A percentile compares a stretch with the other conserved stretches of the same genome.
Evolutionary conservation across 176 grass and related monocot species (phyloP).

Genomic region (Echinochloa phyllopogon): DNA sequence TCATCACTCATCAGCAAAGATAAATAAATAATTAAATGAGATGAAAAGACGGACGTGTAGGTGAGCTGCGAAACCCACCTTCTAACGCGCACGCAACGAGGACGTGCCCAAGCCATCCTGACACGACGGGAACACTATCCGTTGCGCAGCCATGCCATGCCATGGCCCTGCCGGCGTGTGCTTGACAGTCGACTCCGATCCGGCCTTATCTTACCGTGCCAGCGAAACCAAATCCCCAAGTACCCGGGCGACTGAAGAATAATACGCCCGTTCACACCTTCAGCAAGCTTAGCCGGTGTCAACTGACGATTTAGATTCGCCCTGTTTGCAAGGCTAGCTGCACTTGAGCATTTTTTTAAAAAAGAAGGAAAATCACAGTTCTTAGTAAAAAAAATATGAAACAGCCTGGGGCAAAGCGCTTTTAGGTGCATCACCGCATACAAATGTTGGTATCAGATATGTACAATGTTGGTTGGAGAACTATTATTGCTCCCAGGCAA

Average conservation of each 20-base stretch:
- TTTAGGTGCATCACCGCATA: not conserved
- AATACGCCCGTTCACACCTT: not conserved
- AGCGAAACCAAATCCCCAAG: not conserved
- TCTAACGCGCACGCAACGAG: not conserved
- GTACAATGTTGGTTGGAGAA: not conserved
- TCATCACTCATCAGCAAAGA: not conserved
- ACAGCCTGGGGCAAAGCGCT: not conserved
- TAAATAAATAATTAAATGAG: not conserved
- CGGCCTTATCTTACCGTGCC: not conserved
- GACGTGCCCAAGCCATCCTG: not conserved
- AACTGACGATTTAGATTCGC: not conserved
- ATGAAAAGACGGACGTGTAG: not conserved
- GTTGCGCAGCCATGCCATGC: not conserved
- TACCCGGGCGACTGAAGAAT: not conserved
- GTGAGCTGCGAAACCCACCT: slow-evolving; percentile 24
- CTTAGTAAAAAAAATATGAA: not conserved
- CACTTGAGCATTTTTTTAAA: too few species aligned
- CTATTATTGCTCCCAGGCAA: not conserved
- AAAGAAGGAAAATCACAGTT: too few species aligned
- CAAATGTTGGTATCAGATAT: not conserved
- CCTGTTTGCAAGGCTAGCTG: not conserved
- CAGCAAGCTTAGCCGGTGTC: not conserved
- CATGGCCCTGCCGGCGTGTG: not conserved
- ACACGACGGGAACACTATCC: slow-evolving; percentile 42
- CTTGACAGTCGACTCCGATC: not conserved